Evolutionary conservation across 768 basidiomycete genomes (phyloP).

Genomic region (Fomitopsis serialis): DNA sequence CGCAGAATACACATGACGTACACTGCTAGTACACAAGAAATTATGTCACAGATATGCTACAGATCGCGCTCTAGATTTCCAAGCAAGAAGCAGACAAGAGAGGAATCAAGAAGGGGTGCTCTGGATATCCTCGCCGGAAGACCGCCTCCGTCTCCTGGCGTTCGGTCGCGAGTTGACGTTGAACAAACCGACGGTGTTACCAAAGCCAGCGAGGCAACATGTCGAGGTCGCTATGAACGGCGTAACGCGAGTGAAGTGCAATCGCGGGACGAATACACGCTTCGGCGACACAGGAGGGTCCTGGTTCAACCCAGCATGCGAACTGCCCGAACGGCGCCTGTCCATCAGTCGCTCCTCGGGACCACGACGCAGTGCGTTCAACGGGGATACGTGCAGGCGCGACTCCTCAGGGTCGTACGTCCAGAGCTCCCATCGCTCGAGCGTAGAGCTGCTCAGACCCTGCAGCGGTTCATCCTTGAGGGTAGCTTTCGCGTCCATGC

Average conservation of each 20-base stretch:
- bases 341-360: slow-evolving; percentile 1
- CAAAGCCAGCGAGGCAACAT: slow-evolving; percentile 65
- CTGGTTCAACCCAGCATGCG: no score
- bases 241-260: slow-evolving; percentile 79
- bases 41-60: neutral
- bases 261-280: slow-evolving; percentile 35
- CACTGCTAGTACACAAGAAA: neutral
- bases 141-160: neutral
- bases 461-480: slow-evolving; percentile 11
- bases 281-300: neutral
- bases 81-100: neutral
- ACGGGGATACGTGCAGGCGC: slow-evolving; percentile 42
- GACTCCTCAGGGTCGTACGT: slow-evolving; percentile 55
- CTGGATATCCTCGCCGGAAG: neutral
- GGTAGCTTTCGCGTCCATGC: slow-evolving; percentile 16
- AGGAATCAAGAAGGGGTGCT: neutral
- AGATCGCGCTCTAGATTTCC: neutral
- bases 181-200: slow-evolving; percentile 69
- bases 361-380: slow-evolving; percentile 40
- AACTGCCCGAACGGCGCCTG: neutral
- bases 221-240: slow-evolving; percentile 47
- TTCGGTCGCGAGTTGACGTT: slow-evolving; percentile 14
- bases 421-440: slow-evolving; percentile 86
- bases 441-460: slow-evolving; percentile 56
- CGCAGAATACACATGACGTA: no score